Base-by-base conservation (phyloP, 2,329 filamentous ascomycete species). In the Epichloe hybrida region DNA sequence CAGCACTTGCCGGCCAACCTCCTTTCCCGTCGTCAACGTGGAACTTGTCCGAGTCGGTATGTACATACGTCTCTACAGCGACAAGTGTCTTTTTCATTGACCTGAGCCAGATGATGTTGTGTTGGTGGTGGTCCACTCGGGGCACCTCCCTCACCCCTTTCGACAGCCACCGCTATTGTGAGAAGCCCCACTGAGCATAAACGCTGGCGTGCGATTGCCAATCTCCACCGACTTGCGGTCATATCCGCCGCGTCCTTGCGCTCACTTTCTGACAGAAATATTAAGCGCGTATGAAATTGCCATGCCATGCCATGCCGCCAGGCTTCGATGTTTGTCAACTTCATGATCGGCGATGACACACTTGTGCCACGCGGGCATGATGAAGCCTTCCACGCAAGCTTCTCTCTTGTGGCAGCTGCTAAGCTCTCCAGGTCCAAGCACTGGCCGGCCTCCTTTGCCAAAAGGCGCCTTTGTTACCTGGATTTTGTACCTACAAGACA, bases 211-310 rank as follows among this genome's bases (percentile, higher is more conserved):
- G 53, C 51, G 49, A 56, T 54, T 49, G 52, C 49, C 52, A 57
- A 56, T 57, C 52, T 58, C 58, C 57, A 57, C 57, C 42, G 35
- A 17, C 36, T 53, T 31, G 39, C 37, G 42, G 49, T 46, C 43
- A 40, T 50, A 51, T 50, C 49, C 47, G 37, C 42, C 46, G 8
- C 36, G 13, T 9, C 17, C 37, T 31, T 15, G 31, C 15, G 8
- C 39, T 49, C 50, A 41, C 35, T 38, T 20, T 27, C 45, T 38
- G 44, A 40, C 5, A 31, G 36, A 43, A 55, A 53, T 50, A 55
- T 53, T 50, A n/a, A 36, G 46, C 46, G 9, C 15, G 15, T n/a
- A 38, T 46, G 20, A 35, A n/a, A n/a, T n/a, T n/a, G n/a, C n/a
- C 35, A 46, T 17, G 34, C 15, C 36, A 13, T n/a, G 12, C 36